These are phyloP conservation scores for Aegle marmelos DNA, from an alignment of 345 rosid genomes.

Conservation along the genomic window DNA sequence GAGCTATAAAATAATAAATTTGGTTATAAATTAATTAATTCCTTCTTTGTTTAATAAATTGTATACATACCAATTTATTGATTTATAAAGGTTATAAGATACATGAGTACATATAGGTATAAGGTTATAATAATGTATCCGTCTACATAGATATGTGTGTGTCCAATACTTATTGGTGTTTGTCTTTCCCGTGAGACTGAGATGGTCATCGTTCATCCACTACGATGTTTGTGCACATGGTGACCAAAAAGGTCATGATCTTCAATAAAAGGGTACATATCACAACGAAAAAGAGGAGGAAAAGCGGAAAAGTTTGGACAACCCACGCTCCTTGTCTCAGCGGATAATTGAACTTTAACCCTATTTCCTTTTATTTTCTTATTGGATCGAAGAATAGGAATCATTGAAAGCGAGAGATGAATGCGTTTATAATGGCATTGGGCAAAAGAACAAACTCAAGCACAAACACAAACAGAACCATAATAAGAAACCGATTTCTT, in stretches of 20 bases:
- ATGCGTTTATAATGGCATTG: background rate
- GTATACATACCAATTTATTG: too few species aligned
- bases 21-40: too few species aligned
- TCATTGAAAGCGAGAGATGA: background rate
- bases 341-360: conserved; percentile 16
- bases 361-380: conserved; percentile 2
- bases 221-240: conserved; percentile 40
- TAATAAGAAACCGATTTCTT: conserved; percentile 6
- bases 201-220: conserved; percentile 17
- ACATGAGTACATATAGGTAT: too few species aligned
- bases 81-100: too few species aligned
- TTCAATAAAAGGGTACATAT: conserved; percentile 32
- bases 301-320: conserved; percentile 24
- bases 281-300: conserved; percentile 33
- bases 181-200: conserved; percentile 34
- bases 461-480: conserved; percentile 3
- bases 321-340: conserved; percentile 51
- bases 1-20: too few species aligned
- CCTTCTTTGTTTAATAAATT: too few species aligned
- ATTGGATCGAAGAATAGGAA: conserved; percentile 7
- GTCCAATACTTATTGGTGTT: conserved; percentile 16
- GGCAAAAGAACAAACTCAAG: conserved; percentile 1
- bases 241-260: conserved; percentile 30
- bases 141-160: too few species aligned
- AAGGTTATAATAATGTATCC: too few species aligned